A percentile compares a stretch with the other conserved stretches of the same genome.
phyloP scores from a whole-genome alignment of 2,329 filamentous ascomycete genomes.

The Fulvia fulva region DNA sequence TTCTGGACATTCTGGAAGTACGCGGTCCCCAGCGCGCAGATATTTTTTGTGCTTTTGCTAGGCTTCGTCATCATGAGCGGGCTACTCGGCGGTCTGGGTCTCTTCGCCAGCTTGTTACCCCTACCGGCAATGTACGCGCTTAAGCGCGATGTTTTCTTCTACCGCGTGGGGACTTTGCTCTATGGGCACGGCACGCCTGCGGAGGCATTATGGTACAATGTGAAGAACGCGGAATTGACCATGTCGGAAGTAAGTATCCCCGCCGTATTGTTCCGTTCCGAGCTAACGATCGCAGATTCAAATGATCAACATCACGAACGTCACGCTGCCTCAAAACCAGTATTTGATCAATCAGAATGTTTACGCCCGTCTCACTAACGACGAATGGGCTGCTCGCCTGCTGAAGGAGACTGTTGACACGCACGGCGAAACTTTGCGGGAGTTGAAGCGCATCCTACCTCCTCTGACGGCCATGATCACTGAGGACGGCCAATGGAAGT shows the following conservation, averaged over 20 bases:
- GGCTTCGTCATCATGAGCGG: neutral
- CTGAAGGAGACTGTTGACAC: slow-evolving; percentile 1
- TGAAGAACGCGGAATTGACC: neutral
- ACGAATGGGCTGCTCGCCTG: neutral
- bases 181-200: neutral
- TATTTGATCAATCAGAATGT: slow-evolving; percentile 7
- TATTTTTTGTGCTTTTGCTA: neutral
- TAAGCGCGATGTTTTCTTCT: neutral
- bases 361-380: slow-evolving; percentile 5
- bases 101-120: neutral
- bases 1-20: neutral
- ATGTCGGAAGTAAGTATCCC: neutral
- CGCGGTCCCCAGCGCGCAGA: neutral
- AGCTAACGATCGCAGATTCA: neutral
- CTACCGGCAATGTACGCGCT: neutral
- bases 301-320: neutral
- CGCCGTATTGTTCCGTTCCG: neutral
- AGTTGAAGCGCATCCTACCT: slow-evolving; percentile 10
- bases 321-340: neutral
- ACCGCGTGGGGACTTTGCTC: neutral
- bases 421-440: slow-evolving; percentile 3
- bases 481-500: slow-evolving; percentile 48
- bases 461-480: neutral
- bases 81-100: neutral
- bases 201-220: neutral